These are phyloP conservation scores for Endogone sp. DNA, from an alignment of 192 early-diverging fungal species.

Conservation along the genomic window DNA sequence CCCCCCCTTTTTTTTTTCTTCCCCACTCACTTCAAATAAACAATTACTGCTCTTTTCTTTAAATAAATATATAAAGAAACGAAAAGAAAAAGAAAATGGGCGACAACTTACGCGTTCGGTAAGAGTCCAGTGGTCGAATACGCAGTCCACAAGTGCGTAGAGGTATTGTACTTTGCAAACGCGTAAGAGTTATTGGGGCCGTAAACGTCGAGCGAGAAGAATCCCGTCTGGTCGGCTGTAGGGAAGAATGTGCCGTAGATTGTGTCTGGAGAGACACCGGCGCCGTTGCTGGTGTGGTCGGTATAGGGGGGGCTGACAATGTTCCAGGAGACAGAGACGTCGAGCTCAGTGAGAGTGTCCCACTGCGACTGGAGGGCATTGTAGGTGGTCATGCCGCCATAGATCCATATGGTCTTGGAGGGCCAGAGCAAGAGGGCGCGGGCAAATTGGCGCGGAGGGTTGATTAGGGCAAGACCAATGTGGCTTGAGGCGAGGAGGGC, in stretches of 20 bases:
- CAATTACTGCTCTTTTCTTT: no score
- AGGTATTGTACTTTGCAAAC: background rate
- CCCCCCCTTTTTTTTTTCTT: no score
- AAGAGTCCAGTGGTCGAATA: background rate
- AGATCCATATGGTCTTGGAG: background rate
- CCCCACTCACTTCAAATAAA: no score
- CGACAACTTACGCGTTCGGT: background rate
- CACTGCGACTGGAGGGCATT: background rate
- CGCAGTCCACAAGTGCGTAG: background rate
- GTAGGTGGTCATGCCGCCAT: background rate
- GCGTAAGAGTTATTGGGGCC: background rate
- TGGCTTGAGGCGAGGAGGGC: background rate
- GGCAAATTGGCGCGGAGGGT: background rate
- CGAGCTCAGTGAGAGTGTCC: background rate
- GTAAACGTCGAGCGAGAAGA: background rate
- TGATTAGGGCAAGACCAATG: background rate
- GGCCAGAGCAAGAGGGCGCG: background rate
- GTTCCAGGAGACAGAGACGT: background rate
- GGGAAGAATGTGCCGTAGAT: background rate
- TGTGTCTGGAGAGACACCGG: background rate
- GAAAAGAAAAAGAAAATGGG: no score
- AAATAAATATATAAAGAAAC: no score
- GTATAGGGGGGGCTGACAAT: background rate
- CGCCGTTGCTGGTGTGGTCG: background rate
- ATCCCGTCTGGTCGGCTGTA: background rate